These are phyloP conservation scores for Chlorencoelia australis DNA, from an alignment of 2,329 filamentous ascomycete species.

Conservation along the genomic window DNA sequence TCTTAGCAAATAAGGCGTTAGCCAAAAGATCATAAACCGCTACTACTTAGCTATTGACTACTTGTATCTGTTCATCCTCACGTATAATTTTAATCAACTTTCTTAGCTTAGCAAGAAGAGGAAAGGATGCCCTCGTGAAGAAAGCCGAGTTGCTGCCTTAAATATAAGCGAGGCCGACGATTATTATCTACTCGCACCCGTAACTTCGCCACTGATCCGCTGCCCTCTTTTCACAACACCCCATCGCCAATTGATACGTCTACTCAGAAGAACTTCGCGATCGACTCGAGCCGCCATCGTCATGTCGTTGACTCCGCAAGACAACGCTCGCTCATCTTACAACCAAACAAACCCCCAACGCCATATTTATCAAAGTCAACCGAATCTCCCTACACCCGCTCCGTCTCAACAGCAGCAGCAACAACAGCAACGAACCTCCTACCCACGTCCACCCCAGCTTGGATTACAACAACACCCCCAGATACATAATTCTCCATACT, in stretches of 20 bases:
- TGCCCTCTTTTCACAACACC: no score
- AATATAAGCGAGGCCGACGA: not conserved
- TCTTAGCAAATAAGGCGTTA: no score
- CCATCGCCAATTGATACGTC: constrained; percentile 18
- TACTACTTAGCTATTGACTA: no score
- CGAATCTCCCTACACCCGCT: constrained; percentile 20
- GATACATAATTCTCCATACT: constrained; percentile 23
- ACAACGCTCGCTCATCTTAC: constrained; percentile 18
- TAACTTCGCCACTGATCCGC: no score
- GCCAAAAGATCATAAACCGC: no score
- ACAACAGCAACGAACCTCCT: constrained; percentile 19
- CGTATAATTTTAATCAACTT: no score
- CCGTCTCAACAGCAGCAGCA: constrained; percentile 13
- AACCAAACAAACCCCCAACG: constrained; percentile 11
- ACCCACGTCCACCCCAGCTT: constrained; percentile 17
- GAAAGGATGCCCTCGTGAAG: no score
- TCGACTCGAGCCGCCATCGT: constrained; percentile 11
- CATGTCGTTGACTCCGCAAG: constrained; percentile 25
- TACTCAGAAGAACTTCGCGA: constrained; percentile 6
- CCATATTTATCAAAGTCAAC: constrained; percentile 4
- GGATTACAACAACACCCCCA: constrained; percentile 18
- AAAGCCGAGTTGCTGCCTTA: not conserved
- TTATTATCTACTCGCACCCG: not conserved
- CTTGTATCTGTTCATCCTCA: no score
- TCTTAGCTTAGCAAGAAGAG: no score